These are phyloP conservation scores for Podaxis carcinomalis DNA, from an alignment of 768 basidiomycete species.

Conservation along the genomic window DNA sequence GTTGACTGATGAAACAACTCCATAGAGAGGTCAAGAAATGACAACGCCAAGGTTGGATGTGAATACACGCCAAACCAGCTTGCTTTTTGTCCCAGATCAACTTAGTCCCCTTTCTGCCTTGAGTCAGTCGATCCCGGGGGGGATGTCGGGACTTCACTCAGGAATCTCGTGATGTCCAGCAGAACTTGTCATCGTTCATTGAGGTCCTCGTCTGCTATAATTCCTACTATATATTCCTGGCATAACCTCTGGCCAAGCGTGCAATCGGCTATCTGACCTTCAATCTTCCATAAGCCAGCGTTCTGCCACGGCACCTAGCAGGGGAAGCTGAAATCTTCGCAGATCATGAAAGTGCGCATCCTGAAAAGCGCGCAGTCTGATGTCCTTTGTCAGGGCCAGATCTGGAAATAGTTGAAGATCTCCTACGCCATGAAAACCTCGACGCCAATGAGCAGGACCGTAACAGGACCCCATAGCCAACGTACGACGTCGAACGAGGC, in stretches of 20 bases:
- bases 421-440: not conserved
- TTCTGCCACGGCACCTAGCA: not conserved
- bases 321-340: not conserved
- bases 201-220: too few relatives aligned
- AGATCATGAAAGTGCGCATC: not conserved
- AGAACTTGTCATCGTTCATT: too few relatives aligned
- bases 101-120: too few relatives aligned
- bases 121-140: too few relatives aligned
- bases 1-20: not conserved
- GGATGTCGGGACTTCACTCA: too few relatives aligned
- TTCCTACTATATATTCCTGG: too few relatives aligned
- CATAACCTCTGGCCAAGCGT: too few relatives aligned
- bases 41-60: not conserved
- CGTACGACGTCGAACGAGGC: slow-evolving; percentile 41
- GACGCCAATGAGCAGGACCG: slow-evolving; percentile 11
- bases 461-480: too few relatives aligned
- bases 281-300: not conserved
- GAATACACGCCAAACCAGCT: not conserved
- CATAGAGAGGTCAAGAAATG: not conserved
- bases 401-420: not conserved
- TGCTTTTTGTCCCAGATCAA: not conserved
- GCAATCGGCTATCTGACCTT: not conserved
- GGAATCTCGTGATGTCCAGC: too few relatives aligned
- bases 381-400: not conserved
- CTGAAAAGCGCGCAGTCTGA: not conserved